Evolutionary conservation across 306 rosid genomes (phyloP).

Genomic region (Vachellia collinsii): DNA sequence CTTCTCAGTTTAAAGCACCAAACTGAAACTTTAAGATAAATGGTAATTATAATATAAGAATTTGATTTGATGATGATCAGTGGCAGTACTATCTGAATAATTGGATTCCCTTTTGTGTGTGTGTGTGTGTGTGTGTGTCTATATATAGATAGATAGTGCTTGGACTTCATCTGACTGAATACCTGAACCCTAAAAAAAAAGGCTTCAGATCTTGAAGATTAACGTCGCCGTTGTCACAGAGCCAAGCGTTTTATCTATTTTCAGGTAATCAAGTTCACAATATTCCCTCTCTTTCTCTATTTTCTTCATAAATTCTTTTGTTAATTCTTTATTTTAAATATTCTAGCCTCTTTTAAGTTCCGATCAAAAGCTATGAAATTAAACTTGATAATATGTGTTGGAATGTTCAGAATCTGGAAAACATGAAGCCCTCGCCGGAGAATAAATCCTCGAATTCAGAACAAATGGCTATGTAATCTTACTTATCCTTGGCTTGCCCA

Average conservation of each 20-base stretch:
- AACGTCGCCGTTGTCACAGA: background rate
- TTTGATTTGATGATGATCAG: too few relatives aligned
- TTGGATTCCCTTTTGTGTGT: too few relatives aligned
- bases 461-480: background rate
- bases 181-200: background rate
- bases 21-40: too few relatives aligned
- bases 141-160: background rate
- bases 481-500: background rate
- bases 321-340: background rate
- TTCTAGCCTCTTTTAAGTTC: too few relatives aligned
- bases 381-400: too few relatives aligned
- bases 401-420: background rate
- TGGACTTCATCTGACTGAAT: background rate
- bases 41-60: too few relatives aligned
- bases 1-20: too few relatives aligned
- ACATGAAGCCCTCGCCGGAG: background rate
- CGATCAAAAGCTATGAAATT: too few relatives aligned
- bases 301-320: background rate
- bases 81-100: too few relatives aligned
- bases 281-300: background rate
- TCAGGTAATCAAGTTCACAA: background rate
- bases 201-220: background rate
- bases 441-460: too few relatives aligned
- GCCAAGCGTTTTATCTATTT: background rate
- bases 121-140: too few relatives aligned